Evolutionary conservation across 208 protist species (phyloP).

Genomic region (Trypanosoma platydactyli): DNA sequence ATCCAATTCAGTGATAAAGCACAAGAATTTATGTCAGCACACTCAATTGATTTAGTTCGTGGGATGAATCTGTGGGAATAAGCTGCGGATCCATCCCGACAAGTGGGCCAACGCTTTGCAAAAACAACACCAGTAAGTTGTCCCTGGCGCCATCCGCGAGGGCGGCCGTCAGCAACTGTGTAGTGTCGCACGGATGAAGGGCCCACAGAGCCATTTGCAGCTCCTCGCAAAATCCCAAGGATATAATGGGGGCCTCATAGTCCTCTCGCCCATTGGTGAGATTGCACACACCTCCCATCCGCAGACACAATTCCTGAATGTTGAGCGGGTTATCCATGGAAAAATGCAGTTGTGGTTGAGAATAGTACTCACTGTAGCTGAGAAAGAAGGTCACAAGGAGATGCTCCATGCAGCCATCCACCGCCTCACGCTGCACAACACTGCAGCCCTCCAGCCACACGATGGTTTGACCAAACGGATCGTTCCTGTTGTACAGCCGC

Average conservation of each 20-base stretch:
- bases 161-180: conserved; percentile 30
- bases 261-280: conserved; percentile 1
- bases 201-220: conserved; percentile 44
- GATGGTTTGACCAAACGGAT: conserved; percentile 19
- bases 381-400: conserved; percentile 31
- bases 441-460: conserved; percentile 24
- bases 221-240: conserved; percentile 47
- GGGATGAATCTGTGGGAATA: background rate
- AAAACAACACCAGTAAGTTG: conserved; percentile 43
- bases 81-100: conserved; percentile 27
- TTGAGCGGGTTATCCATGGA: conserved; percentile 20
- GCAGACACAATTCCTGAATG: conserved; percentile 22
- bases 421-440: background rate
- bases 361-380: conserved; percentile 35
- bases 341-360: conserved; percentile 51
- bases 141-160: conserved; percentile 26
- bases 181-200: conserved; percentile 62
- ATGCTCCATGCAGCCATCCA: background rate
- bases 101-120: conserved; percentile 35
- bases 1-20: no score
- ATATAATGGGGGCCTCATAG: conserved; percentile 26
- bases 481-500: conserved; percentile 13
- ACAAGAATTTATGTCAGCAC: background rate
- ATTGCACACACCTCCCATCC: conserved; percentile 29
- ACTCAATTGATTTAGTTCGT: background rate